These are phyloP conservation scores for Hordeum marinum DNA, from an alignment of 176 grass and related monocot species.

Conservation along the genomic window DNA sequence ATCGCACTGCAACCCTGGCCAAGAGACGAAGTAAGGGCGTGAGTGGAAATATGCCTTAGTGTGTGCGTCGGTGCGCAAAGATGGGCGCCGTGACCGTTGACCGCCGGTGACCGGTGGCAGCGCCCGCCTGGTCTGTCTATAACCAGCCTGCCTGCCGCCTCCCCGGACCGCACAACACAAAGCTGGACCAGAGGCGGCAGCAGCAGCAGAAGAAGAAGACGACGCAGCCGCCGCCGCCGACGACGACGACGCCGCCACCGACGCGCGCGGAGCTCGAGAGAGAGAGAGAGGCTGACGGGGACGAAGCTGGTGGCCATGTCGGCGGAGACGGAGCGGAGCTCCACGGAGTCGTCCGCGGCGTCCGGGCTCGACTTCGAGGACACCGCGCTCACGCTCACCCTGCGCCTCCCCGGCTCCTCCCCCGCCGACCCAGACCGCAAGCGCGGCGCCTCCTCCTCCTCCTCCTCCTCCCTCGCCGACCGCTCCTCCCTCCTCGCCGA, in stretches of 20 bases:
- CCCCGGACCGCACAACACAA: neutral
- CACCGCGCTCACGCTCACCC: slow-evolving; percentile 81
- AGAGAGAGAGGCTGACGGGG: no score
- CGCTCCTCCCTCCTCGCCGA: slow-evolving; percentile 15
- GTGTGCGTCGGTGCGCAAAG: neutral
- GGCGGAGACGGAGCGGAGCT: slow-evolving; percentile 81
- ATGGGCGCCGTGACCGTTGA: neutral
- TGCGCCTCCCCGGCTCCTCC: slow-evolving; percentile 63
- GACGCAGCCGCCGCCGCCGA: neutral
- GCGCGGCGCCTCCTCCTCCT: slow-evolving; percentile 9
- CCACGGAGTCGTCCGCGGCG: slow-evolving; percentile 54
- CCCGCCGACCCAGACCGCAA: slow-evolving; percentile 2
- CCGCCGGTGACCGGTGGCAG: neutral
- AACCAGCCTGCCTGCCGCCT: slow-evolving; percentile 31
- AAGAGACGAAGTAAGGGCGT: neutral
- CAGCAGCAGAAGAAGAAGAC: neutral
- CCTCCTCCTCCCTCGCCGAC: slow-evolving; percentile 23
- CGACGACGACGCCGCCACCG: neutral
- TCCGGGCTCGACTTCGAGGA: slow-evolving; percentile 89
- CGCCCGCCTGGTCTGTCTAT: slow-evolving; percentile 1
- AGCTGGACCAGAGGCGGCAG: neutral
- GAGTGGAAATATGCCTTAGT: neutral
- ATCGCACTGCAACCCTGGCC: fast-evolving
- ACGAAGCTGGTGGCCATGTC: slow-evolving; percentile 30
- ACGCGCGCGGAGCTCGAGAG: neutral